These are phyloP conservation scores for Ogataea corticis DNA, from an alignment of 805 yeast species.

Conservation along the genomic window DNA sequence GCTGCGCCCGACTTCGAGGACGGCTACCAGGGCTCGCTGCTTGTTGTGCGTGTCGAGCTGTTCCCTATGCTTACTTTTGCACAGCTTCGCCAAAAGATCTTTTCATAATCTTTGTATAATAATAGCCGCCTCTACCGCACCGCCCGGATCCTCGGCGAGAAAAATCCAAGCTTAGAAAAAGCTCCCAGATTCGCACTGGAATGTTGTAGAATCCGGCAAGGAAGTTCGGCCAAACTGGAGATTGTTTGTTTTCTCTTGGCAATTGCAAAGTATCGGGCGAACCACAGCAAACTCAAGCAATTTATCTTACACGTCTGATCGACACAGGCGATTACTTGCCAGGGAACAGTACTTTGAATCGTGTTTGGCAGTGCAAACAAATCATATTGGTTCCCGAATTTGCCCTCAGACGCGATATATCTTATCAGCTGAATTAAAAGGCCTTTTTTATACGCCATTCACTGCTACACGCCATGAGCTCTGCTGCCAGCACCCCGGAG, in stretches of 20 bases:
- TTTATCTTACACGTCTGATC: no score
- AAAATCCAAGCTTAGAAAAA: background rate
- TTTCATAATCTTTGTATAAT: background rate
- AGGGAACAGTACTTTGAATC: no score
- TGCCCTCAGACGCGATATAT: no score
- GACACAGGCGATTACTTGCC: no score
- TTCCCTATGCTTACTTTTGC: constrained; percentile 14
- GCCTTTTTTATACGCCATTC: no score
- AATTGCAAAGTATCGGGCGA: background rate
- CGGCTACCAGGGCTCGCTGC: constrained; percentile 18
- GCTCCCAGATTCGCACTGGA: constrained; percentile 3
- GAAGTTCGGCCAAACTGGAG: background rate
- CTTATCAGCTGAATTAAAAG: no score
- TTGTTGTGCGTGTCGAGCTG: constrained; percentile 19
- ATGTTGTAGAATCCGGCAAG: constrained; percentile 5
- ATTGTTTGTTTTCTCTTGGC: background rate
- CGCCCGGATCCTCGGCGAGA: no score
- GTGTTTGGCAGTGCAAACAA: no score
- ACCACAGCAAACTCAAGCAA: no score
- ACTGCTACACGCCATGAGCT: constrained; percentile 1
- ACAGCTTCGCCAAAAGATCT: constrained; percentile 1
- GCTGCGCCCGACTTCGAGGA: constrained; percentile 8
- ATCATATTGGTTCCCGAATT: no score
- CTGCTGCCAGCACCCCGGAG: constrained; percentile 8
- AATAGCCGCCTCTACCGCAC: no score